Conservation (phyloP, 768 basidiomycete genomes). For the Pleurotus tuoliensis region DNA sequence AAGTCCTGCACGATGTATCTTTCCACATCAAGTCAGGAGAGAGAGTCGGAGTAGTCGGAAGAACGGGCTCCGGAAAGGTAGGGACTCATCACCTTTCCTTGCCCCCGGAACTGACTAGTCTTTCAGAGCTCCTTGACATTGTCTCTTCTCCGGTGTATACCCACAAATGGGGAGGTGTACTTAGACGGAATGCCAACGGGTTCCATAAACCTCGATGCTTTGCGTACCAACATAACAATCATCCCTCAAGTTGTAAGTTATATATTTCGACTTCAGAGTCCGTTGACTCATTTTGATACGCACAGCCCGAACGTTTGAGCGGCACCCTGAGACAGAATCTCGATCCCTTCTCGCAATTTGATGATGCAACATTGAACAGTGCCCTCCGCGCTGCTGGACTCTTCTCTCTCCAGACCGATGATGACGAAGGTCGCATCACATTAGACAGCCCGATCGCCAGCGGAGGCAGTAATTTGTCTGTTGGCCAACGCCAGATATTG, state of each 20-base stretch:
- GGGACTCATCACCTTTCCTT: constrained; percentile 14
- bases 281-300: too few species aligned
- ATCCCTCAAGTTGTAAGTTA: constrained; percentile 41
- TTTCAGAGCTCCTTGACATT: constrained; percentile 33
- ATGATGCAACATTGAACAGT: constrained; percentile 9
- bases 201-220: constrained; percentile 47
- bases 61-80: constrained; percentile 30
- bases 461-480: constrained; percentile 66
- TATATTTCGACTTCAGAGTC: not conserved
- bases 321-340: constrained; percentile 11
- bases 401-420: constrained; percentile 10
- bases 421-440: constrained; percentile 31
- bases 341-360: constrained; percentile 10
- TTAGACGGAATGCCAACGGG: constrained; percentile 48
- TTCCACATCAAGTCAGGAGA: constrained; percentile 56
- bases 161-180: constrained; percentile 47
- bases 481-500: constrained; percentile 66
- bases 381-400: constrained; percentile 10
- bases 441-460: constrained; percentile 56
- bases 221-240: constrained; percentile 55
- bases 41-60: constrained; percentile 43
- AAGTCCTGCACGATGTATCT: constrained; percentile 42
- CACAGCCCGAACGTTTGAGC: constrained; percentile 10
- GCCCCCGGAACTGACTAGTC: not conserved
- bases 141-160: constrained; percentile 49